These are phyloP conservation scores for Dendrothele bispora DNA, from an alignment of 768 basidiomycete species.

Conservation along the genomic window DNA sequence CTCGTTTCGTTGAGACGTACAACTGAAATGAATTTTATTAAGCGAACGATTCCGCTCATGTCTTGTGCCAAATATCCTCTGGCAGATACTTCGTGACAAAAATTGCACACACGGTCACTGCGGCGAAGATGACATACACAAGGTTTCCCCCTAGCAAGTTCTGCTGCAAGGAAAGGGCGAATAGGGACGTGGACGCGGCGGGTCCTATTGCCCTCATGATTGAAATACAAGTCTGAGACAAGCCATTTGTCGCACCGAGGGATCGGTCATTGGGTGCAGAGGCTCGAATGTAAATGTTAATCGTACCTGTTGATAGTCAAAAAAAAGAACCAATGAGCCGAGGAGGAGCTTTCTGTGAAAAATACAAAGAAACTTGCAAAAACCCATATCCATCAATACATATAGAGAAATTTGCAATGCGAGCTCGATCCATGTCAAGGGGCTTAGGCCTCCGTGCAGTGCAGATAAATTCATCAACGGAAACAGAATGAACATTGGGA, in stretches of 20 bases:
- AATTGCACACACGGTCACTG: not conserved
- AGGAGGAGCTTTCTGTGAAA: not conserved
- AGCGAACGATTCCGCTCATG: too few species aligned
- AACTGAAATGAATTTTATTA: too few species aligned
- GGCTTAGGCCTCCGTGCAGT: constrained; percentile 20
- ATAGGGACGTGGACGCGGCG: constrained; percentile 44
- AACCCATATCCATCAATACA: constrained; percentile 29
- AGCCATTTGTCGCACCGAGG: constrained; percentile 57
- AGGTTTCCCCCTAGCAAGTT: constrained; percentile 38
- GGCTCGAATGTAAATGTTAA: constrained; percentile 48
- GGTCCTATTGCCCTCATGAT: constrained; percentile 47
- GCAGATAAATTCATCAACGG: constrained; percentile 52
- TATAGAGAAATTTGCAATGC: constrained; percentile 26
- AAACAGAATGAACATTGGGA: constrained; percentile 47
- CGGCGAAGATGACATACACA: constrained; percentile 26
- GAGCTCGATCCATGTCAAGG: constrained; percentile 27
- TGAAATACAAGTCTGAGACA: constrained; percentile 35
- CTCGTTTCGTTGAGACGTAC: too few species aligned
- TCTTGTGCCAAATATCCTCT: too few species aligned
- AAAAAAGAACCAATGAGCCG: too few species aligned
- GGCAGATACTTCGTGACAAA: not conserved
- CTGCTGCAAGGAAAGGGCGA: constrained; percentile 44
- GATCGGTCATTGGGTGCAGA: constrained; percentile 54
- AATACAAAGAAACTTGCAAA: constrained; percentile 25
- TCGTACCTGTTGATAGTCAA: constrained; percentile 15